phyloP scores from a whole-genome alignment of 164 flowering plant species.

The Tetrastigma voinierianum region DNA sequence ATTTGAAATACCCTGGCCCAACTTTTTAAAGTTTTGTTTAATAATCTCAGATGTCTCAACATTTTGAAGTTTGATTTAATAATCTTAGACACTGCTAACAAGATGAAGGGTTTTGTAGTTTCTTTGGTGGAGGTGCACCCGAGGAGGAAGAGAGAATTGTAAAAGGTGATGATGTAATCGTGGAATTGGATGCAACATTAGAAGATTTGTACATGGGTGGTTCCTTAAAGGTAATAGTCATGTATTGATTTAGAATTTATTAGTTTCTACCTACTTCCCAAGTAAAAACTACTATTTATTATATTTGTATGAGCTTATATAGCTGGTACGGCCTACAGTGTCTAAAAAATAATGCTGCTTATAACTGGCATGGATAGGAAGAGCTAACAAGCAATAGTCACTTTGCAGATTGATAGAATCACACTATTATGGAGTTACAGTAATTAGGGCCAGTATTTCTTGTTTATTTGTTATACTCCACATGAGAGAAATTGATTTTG shows the following conservation, averaged over 20 bases:
- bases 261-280: too few relatives aligned
- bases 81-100: constrained; percentile 9
- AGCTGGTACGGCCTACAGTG: too few relatives aligned
- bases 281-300: too few relatives aligned
- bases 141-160: constrained; percentile 90
- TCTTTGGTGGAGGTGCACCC: constrained; percentile 73
- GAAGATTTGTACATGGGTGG: constrained; percentile 99
- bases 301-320: too few relatives aligned
- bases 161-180: constrained; percentile 96
- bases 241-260: background rate
- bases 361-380: too few relatives aligned
- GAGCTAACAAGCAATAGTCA: too few relatives aligned
- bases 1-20: background rate
- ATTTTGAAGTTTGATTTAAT: background rate
- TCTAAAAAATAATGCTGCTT: too few relatives aligned
- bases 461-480: too few relatives aligned
- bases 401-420: too few relatives aligned
- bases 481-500: too few relatives aligned
- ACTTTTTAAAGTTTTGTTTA: background rate
- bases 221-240: constrained; percentile 61
- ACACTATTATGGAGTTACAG: too few relatives aligned
- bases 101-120: constrained; percentile 33
- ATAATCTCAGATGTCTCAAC: background rate
- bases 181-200: constrained; percentile 84
- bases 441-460: too few relatives aligned